Percentiles rank a stretch among this genome's conserved stretches.
Evolutionary conservation across 164 flowering plant genomes (phyloP).

Genomic region (Stephania cephalantha): DNA sequence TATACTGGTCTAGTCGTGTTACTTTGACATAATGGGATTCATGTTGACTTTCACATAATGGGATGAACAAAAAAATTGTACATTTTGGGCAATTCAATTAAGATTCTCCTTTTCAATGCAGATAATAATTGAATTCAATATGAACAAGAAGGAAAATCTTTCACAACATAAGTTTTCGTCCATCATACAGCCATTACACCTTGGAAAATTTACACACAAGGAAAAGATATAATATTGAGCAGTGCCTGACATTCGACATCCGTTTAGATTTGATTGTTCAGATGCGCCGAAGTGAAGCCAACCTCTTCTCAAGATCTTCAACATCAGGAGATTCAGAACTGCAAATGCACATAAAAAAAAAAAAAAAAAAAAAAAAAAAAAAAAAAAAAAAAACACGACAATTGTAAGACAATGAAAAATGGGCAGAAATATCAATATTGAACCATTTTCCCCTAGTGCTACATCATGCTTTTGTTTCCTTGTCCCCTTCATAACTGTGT

Average conservation of each 20-base stretch:
- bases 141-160: neutral
- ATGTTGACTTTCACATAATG: too few species aligned
- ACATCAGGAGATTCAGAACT: conserved; percentile 50
- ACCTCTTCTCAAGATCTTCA: conserved; percentile 72
- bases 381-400: neutral
- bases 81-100: too few species aligned
- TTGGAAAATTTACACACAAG: neutral
- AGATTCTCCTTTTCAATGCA: too few species aligned
- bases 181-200: neutral
- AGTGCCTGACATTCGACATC: neutral
- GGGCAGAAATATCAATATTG: neutral
- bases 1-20: too few species aligned
- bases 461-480: neutral
- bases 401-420: neutral
- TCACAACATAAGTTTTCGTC: neutral
- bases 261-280: conserved; percentile 18
- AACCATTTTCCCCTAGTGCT: neutral
- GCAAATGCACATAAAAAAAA: conserved; percentile 16
- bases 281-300: conserved; percentile 76
- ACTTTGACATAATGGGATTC: too few species aligned
- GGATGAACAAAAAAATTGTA: too few species aligned
- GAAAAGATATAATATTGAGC: neutral
- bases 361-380: neutral
- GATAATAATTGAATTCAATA: neutral
- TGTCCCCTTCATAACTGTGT: neutral